phyloP scores from a whole-genome alignment of 1,284 basidiomycete species.

The Ustilago bromivora region DNA sequence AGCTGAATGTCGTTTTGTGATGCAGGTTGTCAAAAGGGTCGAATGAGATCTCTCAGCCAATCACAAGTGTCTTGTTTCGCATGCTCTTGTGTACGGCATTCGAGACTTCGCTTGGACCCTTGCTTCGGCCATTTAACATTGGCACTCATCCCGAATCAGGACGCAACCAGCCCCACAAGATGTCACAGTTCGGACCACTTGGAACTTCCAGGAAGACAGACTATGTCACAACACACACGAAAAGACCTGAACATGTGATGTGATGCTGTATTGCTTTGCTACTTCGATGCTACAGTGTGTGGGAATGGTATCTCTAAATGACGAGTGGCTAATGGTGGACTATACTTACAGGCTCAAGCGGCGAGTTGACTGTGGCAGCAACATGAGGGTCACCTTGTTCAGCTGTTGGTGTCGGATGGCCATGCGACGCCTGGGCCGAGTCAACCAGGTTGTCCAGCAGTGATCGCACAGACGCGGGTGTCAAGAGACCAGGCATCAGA shows the following conservation, averaged over 20 bases:
- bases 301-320: neutral
- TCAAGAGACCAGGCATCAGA: slow-evolving; percentile 28
- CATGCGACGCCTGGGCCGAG: slow-evolving; percentile 45
- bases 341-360: slow-evolving; percentile 1
- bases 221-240: neutral
- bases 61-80: neutral
- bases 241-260: neutral
- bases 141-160: too few relatives aligned
- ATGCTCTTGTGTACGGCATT: neutral
- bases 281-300: slow-evolving; percentile 5
- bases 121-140: too few relatives aligned
- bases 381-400: slow-evolving; percentile 17
- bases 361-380: slow-evolving; percentile 1
- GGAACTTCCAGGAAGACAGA: neutral
- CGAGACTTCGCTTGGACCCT: neutral
- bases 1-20: neutral
- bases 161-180: too few relatives aligned
- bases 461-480: slow-evolving; percentile 31
- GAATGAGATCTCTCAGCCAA: neutral
- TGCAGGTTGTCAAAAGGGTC: neutral
- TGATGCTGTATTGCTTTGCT: slow-evolving; percentile 7
- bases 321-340: neutral
- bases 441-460: slow-evolving; percentile 38
- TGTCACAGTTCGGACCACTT: too few relatives aligned
- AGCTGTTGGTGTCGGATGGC: slow-evolving; percentile 32